These are phyloP conservation scores for Epichloe aotearoae DNA, from an alignment of 2,329 filamentous ascomycete species.

Conservation along the genomic window DNA sequence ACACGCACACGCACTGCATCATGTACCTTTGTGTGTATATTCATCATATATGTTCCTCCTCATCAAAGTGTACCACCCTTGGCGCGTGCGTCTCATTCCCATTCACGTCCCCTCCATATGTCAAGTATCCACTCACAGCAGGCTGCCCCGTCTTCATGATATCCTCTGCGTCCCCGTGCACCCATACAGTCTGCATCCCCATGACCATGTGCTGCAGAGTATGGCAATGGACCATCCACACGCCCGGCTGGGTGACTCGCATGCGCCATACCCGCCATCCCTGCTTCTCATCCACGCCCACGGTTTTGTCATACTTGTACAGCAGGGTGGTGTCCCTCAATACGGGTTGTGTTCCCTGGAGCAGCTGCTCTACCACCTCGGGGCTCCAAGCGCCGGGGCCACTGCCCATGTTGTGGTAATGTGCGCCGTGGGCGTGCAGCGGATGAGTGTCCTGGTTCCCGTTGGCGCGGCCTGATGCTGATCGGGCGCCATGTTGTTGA, in stretches of 20 bases:
- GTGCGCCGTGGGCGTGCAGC: constrained; percentile 8
- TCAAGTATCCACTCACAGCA: constrained; percentile 27
- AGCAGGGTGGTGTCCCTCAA: constrained; percentile 38
- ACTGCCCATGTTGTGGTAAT: constrained; percentile 8
- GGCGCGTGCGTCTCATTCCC: constrained; percentile 20
- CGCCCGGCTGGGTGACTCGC: constrained; percentile 27
- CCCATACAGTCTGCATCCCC: constrained; percentile 19
- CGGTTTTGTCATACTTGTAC: constrained; percentile 35
- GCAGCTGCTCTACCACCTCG: background rate
- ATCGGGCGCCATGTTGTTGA: constrained; percentile 21
- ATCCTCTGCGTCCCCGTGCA: constrained; percentile 14
- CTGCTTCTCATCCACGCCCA: constrained; percentile 18
- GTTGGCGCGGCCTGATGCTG: constrained; percentile 15
- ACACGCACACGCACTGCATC: no score
- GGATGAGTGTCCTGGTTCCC: constrained; percentile 8
- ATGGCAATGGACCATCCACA: constrained; percentile 52
- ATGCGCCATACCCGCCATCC: constrained; percentile 52
- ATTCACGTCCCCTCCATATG: constrained; percentile 31
- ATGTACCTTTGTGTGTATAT: no score
- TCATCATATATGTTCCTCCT: background rate
- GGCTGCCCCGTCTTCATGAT: constrained; percentile 13
- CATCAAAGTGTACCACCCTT: constrained; percentile 6
- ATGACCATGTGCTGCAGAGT: constrained; percentile 45
- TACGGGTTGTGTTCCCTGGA: constrained; percentile 15
- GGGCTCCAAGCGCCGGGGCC: constrained; percentile 6